A percentile compares a stretch with the other conserved stretches of the same genome.
Evolutionary conservation across 768 basidiomycete species (phyloP).

Genomic region (Xerocomellus dryophilus): DNA sequence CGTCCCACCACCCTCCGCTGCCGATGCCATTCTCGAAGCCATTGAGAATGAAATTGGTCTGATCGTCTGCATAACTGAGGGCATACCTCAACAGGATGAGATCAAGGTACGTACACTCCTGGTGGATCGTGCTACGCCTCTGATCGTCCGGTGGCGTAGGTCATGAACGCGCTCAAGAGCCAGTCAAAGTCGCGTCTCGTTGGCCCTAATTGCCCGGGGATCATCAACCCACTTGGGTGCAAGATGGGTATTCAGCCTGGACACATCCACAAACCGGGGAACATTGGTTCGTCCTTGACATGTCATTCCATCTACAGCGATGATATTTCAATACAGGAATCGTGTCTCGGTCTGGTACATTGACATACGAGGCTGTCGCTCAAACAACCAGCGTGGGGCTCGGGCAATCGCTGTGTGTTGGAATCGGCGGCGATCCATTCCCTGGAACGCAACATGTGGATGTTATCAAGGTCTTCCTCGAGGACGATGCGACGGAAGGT

Average conservation of each 20-base stretch:
- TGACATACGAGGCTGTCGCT: constrained; percentile 98
- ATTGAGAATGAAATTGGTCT: constrained; percentile 97
- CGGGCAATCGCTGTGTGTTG: constrained; percentile 94
- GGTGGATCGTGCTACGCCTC: neutral
- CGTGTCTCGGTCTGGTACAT: constrained; percentile 90
- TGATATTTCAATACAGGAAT: constrained; percentile 53
- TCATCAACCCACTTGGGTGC: constrained; percentile 96
- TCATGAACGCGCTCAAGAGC: constrained; percentile 89
- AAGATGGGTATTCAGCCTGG: constrained; percentile 99
- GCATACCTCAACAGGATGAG: constrained; percentile 97
- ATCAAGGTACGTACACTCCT: constrained; percentile 59
- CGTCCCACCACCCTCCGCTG: constrained; percentile 94
- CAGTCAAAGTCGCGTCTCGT: constrained; percentile 95
- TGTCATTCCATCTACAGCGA: neutral
- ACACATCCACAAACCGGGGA: constrained; percentile 95
- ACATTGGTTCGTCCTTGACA: constrained; percentile 64
- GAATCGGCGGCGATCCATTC: constrained; percentile 97
- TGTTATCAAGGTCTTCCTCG: constrained; percentile 93
- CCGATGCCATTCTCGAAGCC: constrained; percentile 97
- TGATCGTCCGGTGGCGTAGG: constrained; percentile 41
- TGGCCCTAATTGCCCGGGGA: constrained; percentile 97
- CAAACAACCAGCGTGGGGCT: constrained; percentile 95
- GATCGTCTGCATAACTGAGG: constrained; percentile 98
- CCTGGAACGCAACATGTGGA: constrained; percentile 95
- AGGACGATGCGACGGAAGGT: constrained; percentile 94